Base-by-base conservation (phyloP, 2,329 filamentous ascomycete species). In the Esteya vermicola region DNA sequence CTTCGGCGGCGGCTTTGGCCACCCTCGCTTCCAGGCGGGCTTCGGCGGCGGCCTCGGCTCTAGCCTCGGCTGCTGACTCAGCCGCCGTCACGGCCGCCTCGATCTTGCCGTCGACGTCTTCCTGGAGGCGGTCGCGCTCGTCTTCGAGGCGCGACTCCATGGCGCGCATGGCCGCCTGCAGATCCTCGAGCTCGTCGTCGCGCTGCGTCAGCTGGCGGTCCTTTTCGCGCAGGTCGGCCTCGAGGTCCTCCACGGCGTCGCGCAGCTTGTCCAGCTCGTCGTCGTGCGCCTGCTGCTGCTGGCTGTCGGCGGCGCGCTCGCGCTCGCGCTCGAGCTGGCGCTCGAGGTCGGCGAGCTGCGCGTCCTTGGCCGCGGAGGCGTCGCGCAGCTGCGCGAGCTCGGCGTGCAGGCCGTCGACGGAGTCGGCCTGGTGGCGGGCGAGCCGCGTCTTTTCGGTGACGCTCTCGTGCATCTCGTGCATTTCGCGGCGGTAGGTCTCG, bases 401-500 rank as follows among this genome's bases (percentile, higher is more conserved):
- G 20, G 62, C 64, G 38, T 75, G 76, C 48, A 85, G 70, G 43
- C 68, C 74, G 47, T 85, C 77, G n/a, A n/a, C n/a, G n/a, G n/a
- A n/a, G 51, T 86, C 78, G 10, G 72, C 73, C 47, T 85, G 78
- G 51, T 81, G 81, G 51, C 75, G 75, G 58, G 85, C 85, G 40
- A 85, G 71, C 52, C n/a, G n/a, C n/a, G n/a, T n/a, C n/a, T n/a
- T n/a, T n/a, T n/a, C n/a, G n/a, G n/a, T n/a, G n/a, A n/a, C n/a
- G n/a, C 81, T 83, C 44, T 93, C 82, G 46, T 88, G 82, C 44
- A 93, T 74, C 46, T 93, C 84, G 41, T 79, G 63, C 48, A 95
- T 76, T 55, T 94, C 84, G 50, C 81, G 69, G 40, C 81, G 76
- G 56, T 93, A 94, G 43, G 71, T 70, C 54, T 94, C 88, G 3